A percentile compares a stretch with the other conserved stretches of the same genome.
Conservation (phyloP, 768 basidiomycete species). For the Collybia sp. region DNA sequence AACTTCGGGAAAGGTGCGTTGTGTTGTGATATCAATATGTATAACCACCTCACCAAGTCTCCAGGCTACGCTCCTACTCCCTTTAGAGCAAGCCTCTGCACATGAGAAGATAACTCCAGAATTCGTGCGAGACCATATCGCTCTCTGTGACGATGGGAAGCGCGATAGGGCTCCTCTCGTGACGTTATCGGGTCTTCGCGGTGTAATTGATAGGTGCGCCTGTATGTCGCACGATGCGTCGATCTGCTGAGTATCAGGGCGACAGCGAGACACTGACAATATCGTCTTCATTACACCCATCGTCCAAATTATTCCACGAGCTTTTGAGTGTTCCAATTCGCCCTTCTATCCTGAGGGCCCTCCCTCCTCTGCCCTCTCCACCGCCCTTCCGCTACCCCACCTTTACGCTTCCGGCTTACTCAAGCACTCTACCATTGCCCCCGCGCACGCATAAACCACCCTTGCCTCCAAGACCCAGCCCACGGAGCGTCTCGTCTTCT, state of each 20-base stretch:
- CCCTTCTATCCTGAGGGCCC: conserved; percentile 24
- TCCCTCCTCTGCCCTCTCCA: conserved; percentile 50
- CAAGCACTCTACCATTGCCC: conserved; percentile 41
- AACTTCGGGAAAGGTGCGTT: conserved; percentile 60
- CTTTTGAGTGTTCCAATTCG: conserved; percentile 29
- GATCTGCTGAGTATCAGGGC: background rate
- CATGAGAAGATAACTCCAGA: conserved; percentile 62
- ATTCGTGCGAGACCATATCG: conserved; percentile 80
- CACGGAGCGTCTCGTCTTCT: conserved; percentile 15
- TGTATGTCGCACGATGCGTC: background rate
- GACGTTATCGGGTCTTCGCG: conserved; percentile 82
- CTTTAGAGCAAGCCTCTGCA: conserved; percentile 51
- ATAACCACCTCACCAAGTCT: conserved; percentile 4
- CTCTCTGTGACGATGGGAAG: conserved; percentile 53
- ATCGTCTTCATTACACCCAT: conserved; percentile 37
- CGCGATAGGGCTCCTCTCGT: conserved; percentile 51
- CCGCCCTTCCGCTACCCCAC: conserved; percentile 40
- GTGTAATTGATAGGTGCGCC: conserved; percentile 57
- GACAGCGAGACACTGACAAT: conserved; percentile 35
- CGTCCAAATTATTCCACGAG: conserved; percentile 35
- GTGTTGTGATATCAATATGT: conserved; percentile 1
- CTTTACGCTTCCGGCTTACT: conserved; percentile 37
- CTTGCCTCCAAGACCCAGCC: conserved; percentile 33
- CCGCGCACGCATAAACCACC: conserved; percentile 28
- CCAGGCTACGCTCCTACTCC: conserved; percentile 80